These are phyloP conservation scores for Fagopyrum homotropicum DNA, from an alignment of 148 eudicot genomes.

Conservation along the genomic window DNA sequence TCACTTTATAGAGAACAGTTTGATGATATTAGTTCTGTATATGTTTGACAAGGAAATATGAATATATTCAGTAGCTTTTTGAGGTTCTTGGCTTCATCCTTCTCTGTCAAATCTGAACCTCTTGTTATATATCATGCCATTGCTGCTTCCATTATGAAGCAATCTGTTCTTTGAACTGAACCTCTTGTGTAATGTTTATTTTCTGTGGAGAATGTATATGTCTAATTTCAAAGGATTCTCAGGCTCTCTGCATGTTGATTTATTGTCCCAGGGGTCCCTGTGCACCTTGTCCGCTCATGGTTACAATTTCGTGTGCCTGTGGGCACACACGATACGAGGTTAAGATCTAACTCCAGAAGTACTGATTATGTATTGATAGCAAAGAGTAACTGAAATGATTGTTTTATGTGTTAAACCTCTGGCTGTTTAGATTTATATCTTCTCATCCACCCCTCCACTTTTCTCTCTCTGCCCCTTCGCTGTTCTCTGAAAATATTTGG, in stretches of 20 bases:
- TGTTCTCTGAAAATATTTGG: neutral
- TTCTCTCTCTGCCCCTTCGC: neutral
- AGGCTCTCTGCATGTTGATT: slow-evolving; percentile 2
- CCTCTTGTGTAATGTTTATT: neutral
- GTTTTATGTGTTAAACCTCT: neutral
- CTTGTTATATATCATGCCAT: neutral
- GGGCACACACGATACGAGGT: slow-evolving; percentile 89
- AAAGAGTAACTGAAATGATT: neutral
- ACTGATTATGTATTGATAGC: neutral
- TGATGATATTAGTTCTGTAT: neutral
- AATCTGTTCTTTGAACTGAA: neutral
- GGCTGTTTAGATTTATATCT: neutral
- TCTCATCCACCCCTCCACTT: neutral
- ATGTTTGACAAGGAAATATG: neutral
- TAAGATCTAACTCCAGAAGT: slow-evolving; percentile 14
- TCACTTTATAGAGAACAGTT: neutral
- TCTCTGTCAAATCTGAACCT: neutral
- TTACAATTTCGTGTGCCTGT: slow-evolving; percentile 87
- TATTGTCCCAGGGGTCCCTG: slow-evolving; percentile 75
- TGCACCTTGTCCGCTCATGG: slow-evolving; percentile 99
- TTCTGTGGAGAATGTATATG: neutral
- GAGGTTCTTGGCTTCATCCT: neutral
- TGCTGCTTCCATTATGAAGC: neutral
- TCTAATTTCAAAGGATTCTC: neutral
- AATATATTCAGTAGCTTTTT: neutral